A percentile compares a stretch with the other conserved stretches of the same genome.
Evolutionary conservation across 164 flowering plant genomes (phyloP).

Genomic region (Aristolochia contorta): DNA sequence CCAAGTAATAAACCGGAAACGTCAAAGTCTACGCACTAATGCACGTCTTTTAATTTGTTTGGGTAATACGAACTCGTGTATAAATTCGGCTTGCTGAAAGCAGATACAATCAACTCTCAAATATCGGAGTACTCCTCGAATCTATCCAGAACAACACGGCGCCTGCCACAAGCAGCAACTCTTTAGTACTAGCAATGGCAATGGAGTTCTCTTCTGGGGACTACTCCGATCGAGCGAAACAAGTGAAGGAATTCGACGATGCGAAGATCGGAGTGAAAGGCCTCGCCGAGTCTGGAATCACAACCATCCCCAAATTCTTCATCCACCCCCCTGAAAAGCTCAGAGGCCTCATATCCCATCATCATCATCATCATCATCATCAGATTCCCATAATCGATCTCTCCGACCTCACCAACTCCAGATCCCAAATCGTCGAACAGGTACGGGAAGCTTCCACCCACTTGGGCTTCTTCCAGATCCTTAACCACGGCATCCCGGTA

Average conservation of each 20-base stretch:
- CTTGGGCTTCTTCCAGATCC: conserved; percentile 23
- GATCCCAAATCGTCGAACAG: conserved; percentile 9
- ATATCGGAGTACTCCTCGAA: no score
- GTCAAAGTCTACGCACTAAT: no score
- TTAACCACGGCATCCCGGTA: conserved; percentile 17
- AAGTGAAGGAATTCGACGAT: conserved; percentile 50
- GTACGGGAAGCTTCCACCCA: conserved; percentile 11
- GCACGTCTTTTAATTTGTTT: no score
- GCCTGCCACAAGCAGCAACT: no score
- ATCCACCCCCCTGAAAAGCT: conserved; percentile 37
- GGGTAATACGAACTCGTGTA: no score
- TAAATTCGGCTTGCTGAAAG: no score
- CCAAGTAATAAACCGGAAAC: no score
- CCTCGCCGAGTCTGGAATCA: conserved; percentile 48
- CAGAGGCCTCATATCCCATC: background rate
- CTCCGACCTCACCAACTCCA: background rate
- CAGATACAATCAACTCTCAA: no score
- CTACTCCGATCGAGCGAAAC: conserved; percentile 19
- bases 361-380: background rate
- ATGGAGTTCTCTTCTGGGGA: no score
- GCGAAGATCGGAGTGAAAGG: conserved; percentile 63
- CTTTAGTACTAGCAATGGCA: no score
- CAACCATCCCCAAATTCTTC: conserved; percentile 52
- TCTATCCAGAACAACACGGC: no score
- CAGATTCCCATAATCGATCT: conserved; percentile 22